These are phyloP conservation scores for Rhododendron ferrugineum DNA, from an alignment of 148 eudicot species.

Conservation along the genomic window DNA sequence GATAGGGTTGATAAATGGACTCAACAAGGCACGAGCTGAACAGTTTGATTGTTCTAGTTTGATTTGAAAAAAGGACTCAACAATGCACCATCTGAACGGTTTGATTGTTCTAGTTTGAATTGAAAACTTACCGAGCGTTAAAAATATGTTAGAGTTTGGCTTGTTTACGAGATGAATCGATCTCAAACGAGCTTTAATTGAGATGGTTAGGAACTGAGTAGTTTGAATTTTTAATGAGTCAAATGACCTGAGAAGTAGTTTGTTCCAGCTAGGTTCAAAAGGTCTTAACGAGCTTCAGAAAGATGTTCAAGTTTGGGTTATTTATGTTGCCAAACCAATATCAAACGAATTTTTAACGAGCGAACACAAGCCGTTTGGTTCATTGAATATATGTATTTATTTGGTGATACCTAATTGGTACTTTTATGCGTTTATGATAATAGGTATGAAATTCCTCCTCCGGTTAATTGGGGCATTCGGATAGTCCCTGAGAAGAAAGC, in stretches of 20 bases:
- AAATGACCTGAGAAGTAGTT: neutral
- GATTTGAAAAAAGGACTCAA: neutral
- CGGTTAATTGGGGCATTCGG: constrained; percentile 80
- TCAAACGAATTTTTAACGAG: too few relatives aligned
- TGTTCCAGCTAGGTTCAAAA: neutral
- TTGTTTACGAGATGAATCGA: neutral
- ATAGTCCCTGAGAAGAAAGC: constrained; percentile 92
- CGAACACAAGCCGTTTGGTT: too few relatives aligned
- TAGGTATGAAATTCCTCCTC: constrained; percentile 56
- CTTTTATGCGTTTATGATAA: neutral
- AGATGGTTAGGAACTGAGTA: neutral
- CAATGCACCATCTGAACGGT: neutral
- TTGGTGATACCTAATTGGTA: neutral
- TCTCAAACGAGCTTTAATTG: neutral
- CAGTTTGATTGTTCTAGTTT: neutral
- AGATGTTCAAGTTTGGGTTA: neutral
- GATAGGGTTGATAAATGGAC: neutral
- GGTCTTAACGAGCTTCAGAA: neutral
- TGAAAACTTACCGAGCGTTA: neutral
- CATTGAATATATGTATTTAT: neutral
- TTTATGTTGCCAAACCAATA: neutral
- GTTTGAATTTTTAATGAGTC: neutral
- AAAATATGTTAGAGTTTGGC: neutral
- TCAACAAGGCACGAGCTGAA: neutral
- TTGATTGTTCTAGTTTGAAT: neutral